A percentile compares a stretch with the other conserved stretches of the same genome.
Conservation (phyloP, 257 asterid species). For the Salvia miltiorrhiza region DNA sequence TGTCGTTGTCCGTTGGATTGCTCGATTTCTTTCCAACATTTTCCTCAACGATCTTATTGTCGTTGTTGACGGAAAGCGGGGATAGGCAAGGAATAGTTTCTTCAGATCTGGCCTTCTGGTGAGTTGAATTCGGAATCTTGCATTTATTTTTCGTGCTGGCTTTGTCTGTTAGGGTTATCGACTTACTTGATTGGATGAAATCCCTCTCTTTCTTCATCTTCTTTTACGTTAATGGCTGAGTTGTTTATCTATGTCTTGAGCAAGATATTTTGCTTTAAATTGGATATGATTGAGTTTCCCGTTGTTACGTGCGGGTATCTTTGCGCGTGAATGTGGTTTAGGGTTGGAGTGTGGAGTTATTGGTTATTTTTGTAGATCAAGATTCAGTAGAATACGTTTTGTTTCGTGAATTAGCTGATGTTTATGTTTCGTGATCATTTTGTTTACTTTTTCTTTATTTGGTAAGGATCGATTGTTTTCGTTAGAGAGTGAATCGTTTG, state of each 20-base stretch:
- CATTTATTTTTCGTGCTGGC: not conserved
- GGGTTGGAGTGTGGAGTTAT: not conserved
- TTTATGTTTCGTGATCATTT: conserved; percentile 2
- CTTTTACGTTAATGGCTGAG: not conserved
- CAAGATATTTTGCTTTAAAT: not conserved
- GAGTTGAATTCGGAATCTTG: conserved; percentile 28
- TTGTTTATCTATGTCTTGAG: not conserved
- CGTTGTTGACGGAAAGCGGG: conserved; percentile 17
- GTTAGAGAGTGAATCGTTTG: no score
- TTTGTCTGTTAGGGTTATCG: not conserved
- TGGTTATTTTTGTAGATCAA: conserved; percentile 13
- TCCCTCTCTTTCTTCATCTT: not conserved
- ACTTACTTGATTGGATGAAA: conserved; percentile 5
- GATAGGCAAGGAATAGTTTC: conserved; percentile 14
- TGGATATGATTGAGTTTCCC: conserved; percentile 17
- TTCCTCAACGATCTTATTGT: conserved; percentile 23
- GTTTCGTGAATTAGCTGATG: conserved; percentile 15
- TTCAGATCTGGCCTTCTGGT: conserved; percentile 76
- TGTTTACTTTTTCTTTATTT: not conserved
- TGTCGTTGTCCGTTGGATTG: conserved; percentile 32
- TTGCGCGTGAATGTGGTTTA: conserved; percentile 9
- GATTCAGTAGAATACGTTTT: conserved; percentile 24
- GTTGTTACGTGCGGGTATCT: not conserved
- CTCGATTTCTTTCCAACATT: conserved; percentile 28
- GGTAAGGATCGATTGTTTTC: not conserved